Conservation (phyloP, 148 eudicot species). For the Vaccinium macrocarpon region DNA sequence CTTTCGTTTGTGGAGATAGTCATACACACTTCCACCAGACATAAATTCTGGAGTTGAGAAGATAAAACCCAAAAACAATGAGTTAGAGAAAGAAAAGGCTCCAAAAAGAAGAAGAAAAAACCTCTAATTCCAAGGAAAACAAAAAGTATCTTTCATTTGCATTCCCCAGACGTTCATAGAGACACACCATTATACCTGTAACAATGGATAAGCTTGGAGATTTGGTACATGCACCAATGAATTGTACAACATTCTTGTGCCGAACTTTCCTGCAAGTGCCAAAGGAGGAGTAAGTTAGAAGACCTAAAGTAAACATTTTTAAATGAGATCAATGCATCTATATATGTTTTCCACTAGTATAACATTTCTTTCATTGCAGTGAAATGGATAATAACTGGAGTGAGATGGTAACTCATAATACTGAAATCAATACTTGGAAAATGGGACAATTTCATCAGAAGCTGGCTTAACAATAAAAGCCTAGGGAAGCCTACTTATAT, state of each 20-base stretch:
- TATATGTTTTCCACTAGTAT: neutral
- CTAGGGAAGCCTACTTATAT: neutral
- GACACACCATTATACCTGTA: conserved; percentile 47
- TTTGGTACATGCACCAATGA: conserved; percentile 90
- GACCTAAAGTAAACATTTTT: neutral
- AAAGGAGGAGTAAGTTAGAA: conserved; percentile 13
- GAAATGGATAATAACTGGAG: neutral
- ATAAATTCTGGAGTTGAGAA: conserved; percentile 54
- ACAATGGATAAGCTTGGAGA: conserved; percentile 88
- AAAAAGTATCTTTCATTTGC: neutral
- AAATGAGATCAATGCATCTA: neutral
- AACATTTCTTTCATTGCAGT: neutral
- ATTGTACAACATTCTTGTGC: conserved; percentile 92
- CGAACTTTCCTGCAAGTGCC: conserved; percentile 78
- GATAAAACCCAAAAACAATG: neutral
- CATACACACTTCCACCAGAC: conserved; percentile 96
- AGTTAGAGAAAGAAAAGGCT: conserved; percentile 1
- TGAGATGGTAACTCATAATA: neutral
- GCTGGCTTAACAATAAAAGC: neutral
- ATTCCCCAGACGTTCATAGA: neutral
- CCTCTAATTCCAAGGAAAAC: neutral
- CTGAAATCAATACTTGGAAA: neutral
- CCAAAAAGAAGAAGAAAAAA: neutral
- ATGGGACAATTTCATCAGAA: neutral
- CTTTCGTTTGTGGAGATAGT: conserved; percentile 91